Evolutionary conservation across 1,139 yeast species (phyloP).

Genomic region (Magnusiomyces ingens): DNA sequence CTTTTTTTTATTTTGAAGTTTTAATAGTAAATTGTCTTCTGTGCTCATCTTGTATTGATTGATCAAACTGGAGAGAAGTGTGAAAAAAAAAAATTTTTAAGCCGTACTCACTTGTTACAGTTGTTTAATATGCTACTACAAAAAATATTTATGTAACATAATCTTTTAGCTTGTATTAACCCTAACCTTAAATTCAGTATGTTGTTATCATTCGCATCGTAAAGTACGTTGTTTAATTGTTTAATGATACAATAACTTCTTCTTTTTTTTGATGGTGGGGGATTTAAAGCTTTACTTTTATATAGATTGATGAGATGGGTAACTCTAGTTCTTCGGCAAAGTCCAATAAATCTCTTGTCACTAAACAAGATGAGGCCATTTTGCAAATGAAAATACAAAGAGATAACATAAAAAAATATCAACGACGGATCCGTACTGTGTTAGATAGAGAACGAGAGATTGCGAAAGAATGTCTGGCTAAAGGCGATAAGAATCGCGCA

Average conservation of each 20-base stretch:
- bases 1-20: neutral
- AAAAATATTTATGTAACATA: no score
- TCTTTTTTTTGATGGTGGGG: neutral
- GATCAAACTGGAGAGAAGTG: neutral
- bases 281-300: neutral
- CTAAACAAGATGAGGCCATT: constrained; percentile 79
- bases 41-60: neutral
- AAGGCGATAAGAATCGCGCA: constrained; percentile 54
- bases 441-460: constrained; percentile 51
- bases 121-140: neutral
- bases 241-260: neutral
- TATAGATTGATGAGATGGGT: constrained; percentile 8
- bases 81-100: constrained; percentile 1
- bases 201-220: no score
- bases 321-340: constrained; percentile 12
- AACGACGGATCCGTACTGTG: constrained; percentile 50
- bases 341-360: constrained; percentile 35
- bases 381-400: constrained; percentile 81
- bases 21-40: neutral
- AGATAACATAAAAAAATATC: constrained; percentile 74
- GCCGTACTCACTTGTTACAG: neutral
- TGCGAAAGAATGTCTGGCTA: constrained; percentile 51
- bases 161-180: no score
- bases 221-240: no score
- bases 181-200: neutral